Evolutionary conservation across 306 rosid genomes (phyloP).

Genomic region (Pterocarpus santalinus): DNA sequence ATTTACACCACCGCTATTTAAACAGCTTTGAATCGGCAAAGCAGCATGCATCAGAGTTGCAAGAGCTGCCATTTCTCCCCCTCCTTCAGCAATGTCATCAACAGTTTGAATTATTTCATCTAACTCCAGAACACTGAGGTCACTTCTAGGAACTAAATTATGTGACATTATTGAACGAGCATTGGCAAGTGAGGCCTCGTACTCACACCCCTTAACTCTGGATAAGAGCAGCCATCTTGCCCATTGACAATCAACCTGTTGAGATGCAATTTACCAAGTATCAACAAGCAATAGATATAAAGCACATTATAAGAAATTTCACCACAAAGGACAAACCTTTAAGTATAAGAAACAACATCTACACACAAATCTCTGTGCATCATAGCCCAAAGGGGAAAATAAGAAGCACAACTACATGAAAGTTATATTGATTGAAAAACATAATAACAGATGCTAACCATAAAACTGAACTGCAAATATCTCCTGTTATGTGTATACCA

Average conservation of each 20-base stretch:
- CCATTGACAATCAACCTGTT: slow-evolving; percentile 93
- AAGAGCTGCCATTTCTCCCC: slow-evolving; percentile 94
- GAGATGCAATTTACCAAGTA: slow-evolving; percentile 48
- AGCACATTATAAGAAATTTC: slow-evolving; percentile 29
- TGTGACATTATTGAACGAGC: slow-evolving; percentile 76
- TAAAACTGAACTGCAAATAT: not conserved
- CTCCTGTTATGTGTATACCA: not conserved
- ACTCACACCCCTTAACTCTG: slow-evolving; percentile 85
- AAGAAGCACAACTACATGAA: not conserved
- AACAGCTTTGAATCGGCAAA: slow-evolving; percentile 79
- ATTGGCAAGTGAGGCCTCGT: slow-evolving; percentile 89
- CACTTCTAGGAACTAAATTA: slow-evolving; percentile 65
- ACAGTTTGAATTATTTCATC: slow-evolving; percentile 91
- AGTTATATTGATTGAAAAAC: not conserved
- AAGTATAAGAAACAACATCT: not conserved
- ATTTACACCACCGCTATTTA: slow-evolving; percentile 84
- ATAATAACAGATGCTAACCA: not conserved
- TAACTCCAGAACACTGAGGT: slow-evolving; percentile 70
- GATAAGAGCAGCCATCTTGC: slow-evolving; percentile 91
- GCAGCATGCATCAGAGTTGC: slow-evolving; percentile 93
- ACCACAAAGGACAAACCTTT: slow-evolving; percentile 3
- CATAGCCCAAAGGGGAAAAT: not conserved
- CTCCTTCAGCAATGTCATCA: slow-evolving; percentile 99
- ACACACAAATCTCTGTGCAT: slow-evolving; percentile 13
- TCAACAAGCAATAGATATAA: slow-evolving; percentile 45